Evolutionary conservation across 148 eudicot genomes (phyloP).

Genomic region (Hydrangea macrophylla): DNA sequence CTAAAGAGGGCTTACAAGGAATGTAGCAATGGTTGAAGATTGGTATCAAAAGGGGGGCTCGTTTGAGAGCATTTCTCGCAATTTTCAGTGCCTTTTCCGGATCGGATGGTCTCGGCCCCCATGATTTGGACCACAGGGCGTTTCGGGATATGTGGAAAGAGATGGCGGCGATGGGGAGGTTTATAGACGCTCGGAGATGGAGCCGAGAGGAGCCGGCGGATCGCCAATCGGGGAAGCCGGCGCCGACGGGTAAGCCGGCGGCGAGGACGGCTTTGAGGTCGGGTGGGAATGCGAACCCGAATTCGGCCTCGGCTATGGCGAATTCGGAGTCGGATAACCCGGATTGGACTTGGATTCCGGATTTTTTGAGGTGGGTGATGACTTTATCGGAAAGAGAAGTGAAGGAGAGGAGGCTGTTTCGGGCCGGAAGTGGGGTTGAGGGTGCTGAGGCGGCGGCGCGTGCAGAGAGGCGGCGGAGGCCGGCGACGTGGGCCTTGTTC

Average conservation of each 20-base stretch:
- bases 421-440: slow-evolving; percentile 44
- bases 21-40: slow-evolving; percentile 79
- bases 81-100: slow-evolving; percentile 66
- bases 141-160: slow-evolving; percentile 71
- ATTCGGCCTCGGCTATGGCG: slow-evolving; percentile 74
- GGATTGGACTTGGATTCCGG: slow-evolving; percentile 53
- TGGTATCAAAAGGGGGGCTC: slow-evolving; percentile 80
- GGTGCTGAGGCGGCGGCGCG: slow-evolving; percentile 61
- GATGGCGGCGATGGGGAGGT: slow-evolving; percentile 75
- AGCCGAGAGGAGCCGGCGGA: slow-evolving; percentile 51
- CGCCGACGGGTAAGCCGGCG: slow-evolving; percentile 70
- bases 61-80: slow-evolving; percentile 56
- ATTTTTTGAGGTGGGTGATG: slow-evolving; percentile 49
- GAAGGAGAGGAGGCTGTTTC: slow-evolving; percentile 58
- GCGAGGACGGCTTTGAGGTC: slow-evolving; percentile 75
- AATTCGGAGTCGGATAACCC: slow-evolving; percentile 76
- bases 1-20: slow-evolving; percentile 73
- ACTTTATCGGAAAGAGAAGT: slow-evolving; percentile 57
- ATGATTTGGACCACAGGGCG: slow-evolving; percentile 65
- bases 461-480: slow-evolving; percentile 90
- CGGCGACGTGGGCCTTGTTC: slow-evolving; percentile 83
- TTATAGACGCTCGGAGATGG: slow-evolving; percentile 59
- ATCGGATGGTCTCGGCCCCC: slow-evolving; percentile 69
- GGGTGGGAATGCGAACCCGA: slow-evolving; percentile 85
- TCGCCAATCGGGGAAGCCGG: slow-evolving; percentile 92